Evolutionary conservation across 139 green algal species (phyloP), one percentile per base, ranked within the genome.

Genomic region (Edaphochlamys debaryana): DNA sequence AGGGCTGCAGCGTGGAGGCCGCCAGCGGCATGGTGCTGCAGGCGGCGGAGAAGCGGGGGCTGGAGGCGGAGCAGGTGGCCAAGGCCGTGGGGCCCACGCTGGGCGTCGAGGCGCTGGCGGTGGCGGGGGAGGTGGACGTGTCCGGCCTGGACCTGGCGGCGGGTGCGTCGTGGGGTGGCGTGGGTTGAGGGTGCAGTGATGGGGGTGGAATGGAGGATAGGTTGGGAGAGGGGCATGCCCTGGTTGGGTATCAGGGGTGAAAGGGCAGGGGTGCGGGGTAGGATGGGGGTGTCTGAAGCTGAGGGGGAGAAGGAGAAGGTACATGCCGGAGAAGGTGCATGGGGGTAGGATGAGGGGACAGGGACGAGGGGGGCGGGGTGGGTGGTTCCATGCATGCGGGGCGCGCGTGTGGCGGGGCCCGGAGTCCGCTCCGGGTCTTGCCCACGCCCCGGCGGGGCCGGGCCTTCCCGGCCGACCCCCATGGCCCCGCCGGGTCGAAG

Each of bases 41-140:
- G 25, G 78, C 88, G 5, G 72, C 86, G 17, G 52, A 52, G 15
- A 82, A 82, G 25, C 68, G 85, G 48, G 69, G 86, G 0, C 58
- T 97, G 75, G 75, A 40, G 0, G 62, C 60, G 37, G 85, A 52
- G 5, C 87, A 93, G 15, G 64, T 97, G 40, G 50, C 63, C 20
- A 85, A 81, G 32, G 91, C 86, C 19, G 67, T 97, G 56, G 93
- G 93, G 29, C 40, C 73, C 2, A 67, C 89, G 79, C 80, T 97
- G 48, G 92, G 92, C 9, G 91, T 92, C 32, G 92, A 89, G 4
- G 74, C 87, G 68, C 80, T 86, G 50, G 50, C n/a, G 66, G 38
- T 68, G 83, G 83, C 86, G 7, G 48, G 67, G 7, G 41, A 13
- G 17, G 62, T 94, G 36, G 90, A 95, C 71, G 34, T 85, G 2